Evolutionary conservation across 2,329 filamentous ascomycete species (phyloP), one percentile per base, ranked within the genome.

Genomic region (Stylonectria norvegica): DNA sequence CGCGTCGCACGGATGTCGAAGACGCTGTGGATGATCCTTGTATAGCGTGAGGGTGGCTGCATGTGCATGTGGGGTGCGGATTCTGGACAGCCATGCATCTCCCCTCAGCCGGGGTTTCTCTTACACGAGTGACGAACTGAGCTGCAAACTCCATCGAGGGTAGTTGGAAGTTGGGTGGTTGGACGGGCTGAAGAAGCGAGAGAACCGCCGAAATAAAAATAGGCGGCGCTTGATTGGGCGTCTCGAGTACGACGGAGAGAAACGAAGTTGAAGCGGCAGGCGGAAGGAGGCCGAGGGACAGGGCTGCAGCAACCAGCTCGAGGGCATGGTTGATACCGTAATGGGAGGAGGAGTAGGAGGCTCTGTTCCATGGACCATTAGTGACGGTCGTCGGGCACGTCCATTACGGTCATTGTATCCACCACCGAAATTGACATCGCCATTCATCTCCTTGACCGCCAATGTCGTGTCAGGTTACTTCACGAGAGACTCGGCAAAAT

Each of bases 121-220:
- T 65, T 63, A 62, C 60, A 62, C 57, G 52, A 63, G n/a, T n/a
- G n/a, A n/a, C n/a, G n/a, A 59, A 45, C 46, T 49, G 55, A 57
- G 56, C 61, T 60, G 60, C 60, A 61, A 62, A 59, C 54, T 53
- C 32, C 48, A 53, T 53, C 47, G 50, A 42, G 42, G 39, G 40
- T 53, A 50, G 50, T 48, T 47, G 38, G 38, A 29, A 45, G 41
- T 49, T 48, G 47, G 53, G 48, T 47, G n/a, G 15, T 6, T n/a
- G n/a, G 19, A 19, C 5, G 15, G 7, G 6, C 15, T 6, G 30
- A 14, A 5, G 30, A 32, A 32, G 22, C 22, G 22, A 25, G 7
- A 25, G 22, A 7, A 25, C 12, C 22, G 22, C 22, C 22, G 7
- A n/a, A n/a, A n/a, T n/a, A n/a, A n/a, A n/a, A 32, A 35, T 35